Percentiles rank a stretch among this genome's conserved stretches.
Conservation (phyloP, 306 rosid genomes). For the Rubus parviflorus region DNA sequence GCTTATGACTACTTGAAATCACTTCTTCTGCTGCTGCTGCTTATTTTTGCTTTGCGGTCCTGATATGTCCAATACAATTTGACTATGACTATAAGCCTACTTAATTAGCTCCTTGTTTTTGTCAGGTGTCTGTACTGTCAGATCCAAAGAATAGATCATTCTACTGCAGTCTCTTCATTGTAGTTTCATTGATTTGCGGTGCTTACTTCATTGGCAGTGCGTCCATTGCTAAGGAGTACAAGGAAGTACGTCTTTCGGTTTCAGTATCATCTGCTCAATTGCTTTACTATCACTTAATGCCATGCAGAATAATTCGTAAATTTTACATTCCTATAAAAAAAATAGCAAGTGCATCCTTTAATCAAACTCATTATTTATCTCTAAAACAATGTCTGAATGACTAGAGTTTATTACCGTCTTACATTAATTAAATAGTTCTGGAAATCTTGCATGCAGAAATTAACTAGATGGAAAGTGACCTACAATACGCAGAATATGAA, state of each 20-base stretch:
- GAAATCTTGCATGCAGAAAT: slow-evolving; percentile 50
- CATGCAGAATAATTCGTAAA: background rate
- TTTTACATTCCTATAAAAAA: background rate
- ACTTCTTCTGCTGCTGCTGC: background rate
- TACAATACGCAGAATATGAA: slow-evolving; percentile 32
- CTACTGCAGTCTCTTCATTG: slow-evolving; percentile 51
- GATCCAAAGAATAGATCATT: slow-evolving; percentile 60
- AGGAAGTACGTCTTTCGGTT: slow-evolving; percentile 43
- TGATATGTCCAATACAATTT: background rate
- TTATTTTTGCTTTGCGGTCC: background rate
- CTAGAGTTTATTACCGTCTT: background rate
- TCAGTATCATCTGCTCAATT: background rate
- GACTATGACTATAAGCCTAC: background rate
- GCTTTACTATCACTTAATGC: background rate
- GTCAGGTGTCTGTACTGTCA: slow-evolving; percentile 47
- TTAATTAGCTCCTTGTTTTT: slow-evolving; percentile 16
- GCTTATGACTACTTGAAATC: background rate
- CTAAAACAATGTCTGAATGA: background rate
- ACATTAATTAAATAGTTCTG: slow-evolving; percentile 1
- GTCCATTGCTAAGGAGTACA: slow-evolving; percentile 54
- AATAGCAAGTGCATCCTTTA: background rate
- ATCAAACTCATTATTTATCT: background rate
- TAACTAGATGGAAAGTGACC: slow-evolving; percentile 60
- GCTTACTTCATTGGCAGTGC: slow-evolving; percentile 63
- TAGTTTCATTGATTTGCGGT: slow-evolving; percentile 55